Conservation (phyloP, 192 early-diverging fungal species). For the Coemansia erecta region DNA sequence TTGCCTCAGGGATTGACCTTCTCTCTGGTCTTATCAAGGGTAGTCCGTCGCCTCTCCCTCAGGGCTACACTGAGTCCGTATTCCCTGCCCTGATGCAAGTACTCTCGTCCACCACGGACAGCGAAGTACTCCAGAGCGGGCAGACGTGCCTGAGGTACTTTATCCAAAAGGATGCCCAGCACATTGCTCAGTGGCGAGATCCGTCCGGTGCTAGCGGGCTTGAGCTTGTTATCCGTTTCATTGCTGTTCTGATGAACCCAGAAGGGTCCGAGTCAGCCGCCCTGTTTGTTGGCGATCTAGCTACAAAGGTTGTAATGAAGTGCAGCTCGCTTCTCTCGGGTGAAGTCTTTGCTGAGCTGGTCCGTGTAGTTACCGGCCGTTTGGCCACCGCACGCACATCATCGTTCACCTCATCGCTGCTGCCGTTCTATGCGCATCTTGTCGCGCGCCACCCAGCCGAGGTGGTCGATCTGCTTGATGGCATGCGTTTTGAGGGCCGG, state of each 20-base stretch:
- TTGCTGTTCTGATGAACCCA: constrained; percentile 77
- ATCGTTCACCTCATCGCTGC: constrained; percentile 79
- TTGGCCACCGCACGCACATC: constrained; percentile 72
- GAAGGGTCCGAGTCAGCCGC: constrained; percentile 73
- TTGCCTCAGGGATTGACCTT: constrained; percentile 65
- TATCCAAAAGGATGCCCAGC: constrained; percentile 71
- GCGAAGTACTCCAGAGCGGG: constrained; percentile 82
- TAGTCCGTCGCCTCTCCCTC: constrained; percentile 71
- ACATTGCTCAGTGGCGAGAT: constrained; percentile 74
- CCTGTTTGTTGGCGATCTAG: constrained; percentile 87
- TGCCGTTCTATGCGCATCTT: constrained; percentile 87
- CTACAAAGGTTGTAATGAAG: constrained; percentile 83
- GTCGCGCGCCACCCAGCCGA: constrained; percentile 66
- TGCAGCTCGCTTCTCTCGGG: constrained; percentile 33
- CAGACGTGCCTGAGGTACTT: constrained; percentile 80
- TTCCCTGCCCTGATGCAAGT: constrained; percentile 82
- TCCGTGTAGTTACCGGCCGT: constrained; percentile 71
- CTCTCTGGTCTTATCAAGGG: constrained; percentile 69
- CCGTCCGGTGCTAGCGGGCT: constrained; percentile 59
- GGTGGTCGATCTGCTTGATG: constrained; percentile 70
- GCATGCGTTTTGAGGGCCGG: constrained; percentile 55
- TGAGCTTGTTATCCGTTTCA: constrained; percentile 76
- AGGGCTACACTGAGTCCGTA: constrained; percentile 66
- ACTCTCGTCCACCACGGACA: constrained; percentile 66
- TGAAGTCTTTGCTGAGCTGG: constrained; percentile 65